Percentiles rank a stretch among this genome's conserved stretches.
phyloP scores from a whole-genome alignment of 148 eudicot genomes.

The Beta vulgaris region DNA sequence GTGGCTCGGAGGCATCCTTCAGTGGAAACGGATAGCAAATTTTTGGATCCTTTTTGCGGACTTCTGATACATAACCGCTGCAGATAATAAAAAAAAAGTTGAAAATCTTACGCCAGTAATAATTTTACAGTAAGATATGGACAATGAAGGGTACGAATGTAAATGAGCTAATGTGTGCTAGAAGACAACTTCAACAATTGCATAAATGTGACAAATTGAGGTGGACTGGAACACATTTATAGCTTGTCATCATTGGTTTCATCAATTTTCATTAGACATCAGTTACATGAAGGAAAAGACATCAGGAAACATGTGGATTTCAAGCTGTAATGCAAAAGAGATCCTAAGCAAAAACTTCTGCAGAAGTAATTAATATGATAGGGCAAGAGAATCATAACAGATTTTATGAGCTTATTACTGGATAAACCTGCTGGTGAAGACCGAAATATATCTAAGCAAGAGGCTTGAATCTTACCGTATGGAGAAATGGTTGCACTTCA shows the following conservation, averaged over 20 bases:
- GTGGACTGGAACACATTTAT: neutral
- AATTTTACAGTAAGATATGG: neutral
- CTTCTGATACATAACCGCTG: constrained; percentile 68
- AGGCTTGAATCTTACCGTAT: constrained; percentile 39
- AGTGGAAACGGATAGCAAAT: constrained; percentile 51
- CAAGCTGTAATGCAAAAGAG: neutral
- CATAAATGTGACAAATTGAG: neutral
- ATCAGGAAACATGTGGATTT: neutral
- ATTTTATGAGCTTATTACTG: neutral
- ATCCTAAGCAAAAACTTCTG: neutral
- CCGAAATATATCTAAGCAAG: neutral
- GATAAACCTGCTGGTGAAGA: neutral
- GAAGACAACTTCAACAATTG: neutral
- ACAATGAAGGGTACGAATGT: neutral
- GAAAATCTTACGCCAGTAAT: neutral
- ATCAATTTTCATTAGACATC: neutral
- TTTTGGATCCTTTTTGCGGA: constrained; percentile 47
- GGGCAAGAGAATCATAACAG: neutral
- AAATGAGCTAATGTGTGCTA: neutral
- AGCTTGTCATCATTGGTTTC: neutral
- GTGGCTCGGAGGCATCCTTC: constrained; percentile 24
- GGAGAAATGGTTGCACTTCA: constrained; percentile 46
- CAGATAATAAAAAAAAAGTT: constrained; percentile 16
- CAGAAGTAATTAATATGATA: neutral
- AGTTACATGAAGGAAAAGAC: constrained; percentile 5